A percentile compares a stretch with the other conserved stretches of the same genome.
These are phyloP conservation scores for Prototheca cutis DNA, from an alignment of 163 green algal genomes.

Conservation along the genomic window DNA sequence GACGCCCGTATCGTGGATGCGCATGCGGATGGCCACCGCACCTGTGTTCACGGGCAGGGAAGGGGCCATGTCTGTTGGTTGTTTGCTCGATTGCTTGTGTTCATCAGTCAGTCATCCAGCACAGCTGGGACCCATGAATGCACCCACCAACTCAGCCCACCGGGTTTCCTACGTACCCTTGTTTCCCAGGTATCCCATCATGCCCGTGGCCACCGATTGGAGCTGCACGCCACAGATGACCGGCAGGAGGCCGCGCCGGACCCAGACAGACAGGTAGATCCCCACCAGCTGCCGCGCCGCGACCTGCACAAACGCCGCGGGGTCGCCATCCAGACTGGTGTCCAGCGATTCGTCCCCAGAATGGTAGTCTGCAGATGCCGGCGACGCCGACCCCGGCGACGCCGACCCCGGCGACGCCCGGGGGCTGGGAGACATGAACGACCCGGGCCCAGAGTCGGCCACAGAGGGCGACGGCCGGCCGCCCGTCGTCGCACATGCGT, in stretches of 20 bases:
- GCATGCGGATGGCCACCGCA: constrained; percentile 55
- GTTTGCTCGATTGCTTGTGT: too few relatives aligned
- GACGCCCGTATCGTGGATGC: constrained; percentile 54
- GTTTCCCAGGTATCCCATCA: constrained; percentile 77
- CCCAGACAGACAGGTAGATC: constrained; percentile 74
- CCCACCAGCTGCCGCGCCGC: constrained; percentile 74
- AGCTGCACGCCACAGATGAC: constrained; percentile 48
- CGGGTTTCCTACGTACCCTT: constrained; percentile 59
- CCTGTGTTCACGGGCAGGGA: constrained; percentile 1
- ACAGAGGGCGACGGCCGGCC: too few relatives aligned
- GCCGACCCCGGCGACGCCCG: not conserved
- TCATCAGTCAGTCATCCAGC: too few relatives aligned
- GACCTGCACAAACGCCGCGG: constrained; percentile 19
- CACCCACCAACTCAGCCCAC: too few relatives aligned
- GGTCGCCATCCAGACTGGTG: not conserved
- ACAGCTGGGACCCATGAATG: too few relatives aligned
- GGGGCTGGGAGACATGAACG: not conserved
- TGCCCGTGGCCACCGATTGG: constrained; percentile 41
- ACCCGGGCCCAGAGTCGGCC: too few relatives aligned
- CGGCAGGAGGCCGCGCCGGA: constrained; percentile 34
- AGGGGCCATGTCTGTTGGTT: too few relatives aligned
- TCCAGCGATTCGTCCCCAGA: not conserved
- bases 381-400: not conserved
- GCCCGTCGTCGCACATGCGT: too few relatives aligned
- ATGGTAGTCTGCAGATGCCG: not conserved